A percentile compares a stretch with the other conserved stretches of the same genome.
Evolutionary conservation across 768 basidiomycete genomes (phyloP).

Genomic region (Pleurotus giganteus): DNA sequence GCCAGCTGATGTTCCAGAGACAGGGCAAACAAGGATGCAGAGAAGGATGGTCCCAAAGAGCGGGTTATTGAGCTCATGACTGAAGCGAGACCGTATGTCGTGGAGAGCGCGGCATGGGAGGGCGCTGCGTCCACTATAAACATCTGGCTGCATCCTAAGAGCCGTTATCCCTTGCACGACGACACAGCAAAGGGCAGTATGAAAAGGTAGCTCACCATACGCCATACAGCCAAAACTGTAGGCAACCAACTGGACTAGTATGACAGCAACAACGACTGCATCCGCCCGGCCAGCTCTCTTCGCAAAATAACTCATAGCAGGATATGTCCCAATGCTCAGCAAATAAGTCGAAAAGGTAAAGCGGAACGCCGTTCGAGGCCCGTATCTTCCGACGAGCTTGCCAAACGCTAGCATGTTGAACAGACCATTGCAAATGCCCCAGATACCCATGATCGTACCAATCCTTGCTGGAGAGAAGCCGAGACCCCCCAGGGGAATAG

Average conservation of each 20-base stretch:
- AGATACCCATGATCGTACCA: slow-evolving; percentile 53
- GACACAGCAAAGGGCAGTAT: not conserved
- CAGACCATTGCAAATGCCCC: slow-evolving; percentile 49
- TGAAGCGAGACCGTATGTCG: slow-evolving; percentile 17
- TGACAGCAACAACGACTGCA: not conserved
- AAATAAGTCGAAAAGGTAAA: not conserved
- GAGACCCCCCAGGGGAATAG: slow-evolving; percentile 59
- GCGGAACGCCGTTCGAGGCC: not conserved
- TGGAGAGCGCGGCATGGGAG: not conserved
- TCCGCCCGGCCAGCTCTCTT: not conserved
- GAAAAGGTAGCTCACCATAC: not conserved
- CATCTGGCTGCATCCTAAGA: slow-evolving; percentile 3
- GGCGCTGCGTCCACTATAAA: not conserved
- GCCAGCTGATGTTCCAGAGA: slow-evolving; percentile 34
- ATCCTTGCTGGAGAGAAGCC: slow-evolving; percentile 63
- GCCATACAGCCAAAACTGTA: slow-evolving; percentile 4
- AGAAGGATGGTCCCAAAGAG: slow-evolving; percentile 35
- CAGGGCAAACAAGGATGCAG: slow-evolving; percentile 42
- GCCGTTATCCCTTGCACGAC: not conserved
- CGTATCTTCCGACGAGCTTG: not conserved
- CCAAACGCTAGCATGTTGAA: slow-evolving; percentile 29
- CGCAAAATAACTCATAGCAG: not conserved
- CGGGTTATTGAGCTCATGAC: slow-evolving; percentile 30
- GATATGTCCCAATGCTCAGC: slow-evolving; percentile 1
- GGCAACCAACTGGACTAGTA: not conserved